These are phyloP conservation scores for Eleusine indica DNA, from an alignment of 176 grass and related monocot species.

Conservation along the genomic window DNA sequence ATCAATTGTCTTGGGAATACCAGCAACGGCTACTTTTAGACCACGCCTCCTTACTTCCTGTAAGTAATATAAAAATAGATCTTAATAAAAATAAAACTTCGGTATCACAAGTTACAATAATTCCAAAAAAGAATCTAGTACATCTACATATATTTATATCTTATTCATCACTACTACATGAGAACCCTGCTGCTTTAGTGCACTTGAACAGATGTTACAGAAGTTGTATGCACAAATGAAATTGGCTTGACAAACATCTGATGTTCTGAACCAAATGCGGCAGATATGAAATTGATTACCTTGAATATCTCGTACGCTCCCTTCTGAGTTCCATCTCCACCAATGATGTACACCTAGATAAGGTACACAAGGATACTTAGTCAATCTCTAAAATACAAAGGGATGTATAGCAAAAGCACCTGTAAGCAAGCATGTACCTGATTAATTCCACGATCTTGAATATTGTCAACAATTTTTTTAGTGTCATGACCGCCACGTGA, in stretches of 20 bases:
- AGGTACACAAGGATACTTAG: slow-evolving; percentile 13
- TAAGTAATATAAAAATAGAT: slow-evolving; percentile 26
- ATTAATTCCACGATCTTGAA: slow-evolving; percentile 98
- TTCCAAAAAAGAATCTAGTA: slow-evolving; percentile 2
- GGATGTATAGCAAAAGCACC: not conserved
- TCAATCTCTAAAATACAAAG: slow-evolving; percentile 19
- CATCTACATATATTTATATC: not conserved
- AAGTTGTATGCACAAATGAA: not conserved
- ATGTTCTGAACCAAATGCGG: slow-evolving; percentile 21
- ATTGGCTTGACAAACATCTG: slow-evolving; percentile 10
- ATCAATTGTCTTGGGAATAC: slow-evolving; percentile 96
- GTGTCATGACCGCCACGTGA: slow-evolving; percentile 97
- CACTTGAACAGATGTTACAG: not conserved
- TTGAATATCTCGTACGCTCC: slow-evolving; percentile 84
- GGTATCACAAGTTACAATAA: not conserved
- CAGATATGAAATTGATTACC: slow-evolving; percentile 54
- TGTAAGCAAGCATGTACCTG: slow-evolving; percentile 55
- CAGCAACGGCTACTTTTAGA: slow-evolving; percentile 78
- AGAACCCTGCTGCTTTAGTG: not conserved
- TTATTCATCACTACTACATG: not conserved
- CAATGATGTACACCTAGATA: slow-evolving; percentile 88
- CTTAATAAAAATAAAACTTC: not conserved
- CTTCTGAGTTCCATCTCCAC: slow-evolving; percentile 97
- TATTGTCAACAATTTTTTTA: slow-evolving; percentile 91
- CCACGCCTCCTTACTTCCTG: slow-evolving; percentile 86